These are phyloP conservation scores for Salix arbutifolia DNA, from an alignment of 345 rosid genomes.

Conservation along the genomic window DNA sequence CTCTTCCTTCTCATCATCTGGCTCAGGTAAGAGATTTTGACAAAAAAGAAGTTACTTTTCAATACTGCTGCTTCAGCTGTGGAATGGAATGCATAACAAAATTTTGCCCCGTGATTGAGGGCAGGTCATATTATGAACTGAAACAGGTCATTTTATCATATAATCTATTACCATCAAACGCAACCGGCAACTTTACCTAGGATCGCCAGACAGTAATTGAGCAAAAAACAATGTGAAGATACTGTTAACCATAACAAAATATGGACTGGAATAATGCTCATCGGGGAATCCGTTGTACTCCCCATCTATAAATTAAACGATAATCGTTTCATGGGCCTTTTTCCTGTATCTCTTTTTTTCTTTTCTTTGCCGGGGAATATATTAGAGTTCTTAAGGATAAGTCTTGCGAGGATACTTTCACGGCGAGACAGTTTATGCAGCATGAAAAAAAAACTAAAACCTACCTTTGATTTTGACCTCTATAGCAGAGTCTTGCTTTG, in stretches of 20 bases:
- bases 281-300: no score
- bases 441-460: no score
- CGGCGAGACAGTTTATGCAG: no score
- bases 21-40: neutral
- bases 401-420: no score
- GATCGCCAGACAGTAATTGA: neutral
- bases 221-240: neutral
- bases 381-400: no score
- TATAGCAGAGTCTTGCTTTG: no score
- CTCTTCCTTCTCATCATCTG: slow-evolving; percentile 3
- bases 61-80: neutral
- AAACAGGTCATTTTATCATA: neutral
- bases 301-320: no score
- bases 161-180: neutral
- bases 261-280: neutral
- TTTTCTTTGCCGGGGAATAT: no score
- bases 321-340: no score
- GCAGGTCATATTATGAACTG: neutral
- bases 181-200: neutral
- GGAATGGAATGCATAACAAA: neutral
- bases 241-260: neutral
- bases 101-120: neutral
- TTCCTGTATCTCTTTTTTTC: no score
- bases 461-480: no score
- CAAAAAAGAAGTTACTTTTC: neutral